Conservation (phyloP, 768 basidiomycete species). For the Chalciporus pseudorubinellus region DNA sequence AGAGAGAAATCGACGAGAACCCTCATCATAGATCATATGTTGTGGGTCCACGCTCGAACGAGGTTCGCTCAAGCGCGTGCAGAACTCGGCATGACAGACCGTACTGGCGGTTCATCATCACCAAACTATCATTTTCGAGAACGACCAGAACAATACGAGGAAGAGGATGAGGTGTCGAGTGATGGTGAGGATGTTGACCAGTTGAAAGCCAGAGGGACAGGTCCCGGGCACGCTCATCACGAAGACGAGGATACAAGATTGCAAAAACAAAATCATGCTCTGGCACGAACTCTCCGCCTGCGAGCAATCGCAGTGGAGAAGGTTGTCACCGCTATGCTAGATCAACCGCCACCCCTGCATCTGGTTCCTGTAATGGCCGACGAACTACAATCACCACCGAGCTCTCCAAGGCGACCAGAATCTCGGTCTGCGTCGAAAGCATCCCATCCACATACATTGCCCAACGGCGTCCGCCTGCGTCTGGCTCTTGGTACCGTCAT, state of each 20-base stretch:
- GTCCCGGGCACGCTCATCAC: constrained; percentile 45
- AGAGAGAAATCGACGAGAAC: constrained; percentile 87
- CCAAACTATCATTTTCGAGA: constrained; percentile 60
- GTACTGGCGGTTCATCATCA: constrained; percentile 64
- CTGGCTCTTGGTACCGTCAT: constrained; percentile 73
- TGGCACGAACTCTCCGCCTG: constrained; percentile 63
- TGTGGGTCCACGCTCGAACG: constrained; percentile 80
- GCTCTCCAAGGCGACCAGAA: constrained; percentile 44
- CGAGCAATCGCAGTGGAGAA: constrained; percentile 83
- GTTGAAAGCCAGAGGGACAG: constrained; percentile 49
- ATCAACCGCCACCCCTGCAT: constrained; percentile 68
- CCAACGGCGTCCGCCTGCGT: constrained; percentile 78
- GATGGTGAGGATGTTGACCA: constrained; percentile 57
- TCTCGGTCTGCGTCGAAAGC: constrained; percentile 25
- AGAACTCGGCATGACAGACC: constrained; percentile 83
- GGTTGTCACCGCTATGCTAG: constrained; percentile 77
- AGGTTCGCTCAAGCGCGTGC: constrained; percentile 82
- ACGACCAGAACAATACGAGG: constrained; percentile 74
- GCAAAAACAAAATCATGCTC: constrained; percentile 55
- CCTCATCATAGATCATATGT: constrained; percentile 82
- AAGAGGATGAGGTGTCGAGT: constrained; percentile 63
- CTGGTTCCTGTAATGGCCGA: constrained; percentile 47
- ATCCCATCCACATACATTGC: constrained; percentile 59
- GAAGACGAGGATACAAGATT: constrained; percentile 60
- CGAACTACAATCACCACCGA: constrained; percentile 50